phyloP scores from a whole-genome alignment of 2,329 filamentous ascomycete genomes.

The Aureobasidium sp. region DNA sequence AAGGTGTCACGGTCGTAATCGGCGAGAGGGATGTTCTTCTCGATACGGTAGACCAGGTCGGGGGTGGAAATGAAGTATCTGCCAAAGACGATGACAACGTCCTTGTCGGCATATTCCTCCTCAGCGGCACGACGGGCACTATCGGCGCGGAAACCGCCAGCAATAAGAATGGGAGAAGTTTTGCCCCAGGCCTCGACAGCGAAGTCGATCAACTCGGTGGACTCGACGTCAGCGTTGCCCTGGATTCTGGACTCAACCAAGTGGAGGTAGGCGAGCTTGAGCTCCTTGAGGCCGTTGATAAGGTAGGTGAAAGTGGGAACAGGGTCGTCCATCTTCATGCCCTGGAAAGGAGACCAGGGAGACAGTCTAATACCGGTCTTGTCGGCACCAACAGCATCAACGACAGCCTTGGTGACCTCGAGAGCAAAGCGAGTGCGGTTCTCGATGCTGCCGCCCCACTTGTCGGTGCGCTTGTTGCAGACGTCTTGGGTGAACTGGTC shows the following conservation, averaged over 20 bases:
- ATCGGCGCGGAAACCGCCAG: slow-evolving; percentile 35
- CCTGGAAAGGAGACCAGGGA: slow-evolving; percentile 54
- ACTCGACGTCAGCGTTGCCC: slow-evolving; percentile 35
- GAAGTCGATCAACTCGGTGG: slow-evolving; percentile 35
- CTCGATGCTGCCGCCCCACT: slow-evolving; percentile 40
- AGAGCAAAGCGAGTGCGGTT: slow-evolving; percentile 44
- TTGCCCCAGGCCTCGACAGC: slow-evolving; percentile 39
- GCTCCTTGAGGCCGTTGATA: slow-evolving; percentile 40
- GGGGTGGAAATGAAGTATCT: slow-evolving; percentile 43
- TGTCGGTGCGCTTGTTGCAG: slow-evolving; percentile 46
- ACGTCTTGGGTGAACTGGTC: slow-evolving; percentile 49
- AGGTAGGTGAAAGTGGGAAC: slow-evolving; percentile 56
- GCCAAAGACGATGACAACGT: slow-evolving; percentile 42
- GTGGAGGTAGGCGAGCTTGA: slow-evolving; percentile 54
- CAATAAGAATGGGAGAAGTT: slow-evolving; percentile 39
- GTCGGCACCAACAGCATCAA: slow-evolving; percentile 44
- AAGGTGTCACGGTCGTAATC: slow-evolving; percentile 40
- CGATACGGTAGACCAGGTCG: slow-evolving; percentile 39
- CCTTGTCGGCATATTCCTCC: slow-evolving; percentile 35
- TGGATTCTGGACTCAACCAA: slow-evolving; percentile 50
- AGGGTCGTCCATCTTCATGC: slow-evolving; percentile 55
- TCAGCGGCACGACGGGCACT: slow-evolving; percentile 30
- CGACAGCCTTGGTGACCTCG: slow-evolving; percentile 46
- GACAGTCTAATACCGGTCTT: slow-evolving; percentile 50
- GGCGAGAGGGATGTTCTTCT: slow-evolving; percentile 36